A percentile compares a stretch with the other conserved stretches of the same genome.
These are phyloP conservation scores for Chrysoporthe puriensis DNA, from an alignment of 2,329 filamentous ascomycete species.

Conservation along the genomic window DNA sequence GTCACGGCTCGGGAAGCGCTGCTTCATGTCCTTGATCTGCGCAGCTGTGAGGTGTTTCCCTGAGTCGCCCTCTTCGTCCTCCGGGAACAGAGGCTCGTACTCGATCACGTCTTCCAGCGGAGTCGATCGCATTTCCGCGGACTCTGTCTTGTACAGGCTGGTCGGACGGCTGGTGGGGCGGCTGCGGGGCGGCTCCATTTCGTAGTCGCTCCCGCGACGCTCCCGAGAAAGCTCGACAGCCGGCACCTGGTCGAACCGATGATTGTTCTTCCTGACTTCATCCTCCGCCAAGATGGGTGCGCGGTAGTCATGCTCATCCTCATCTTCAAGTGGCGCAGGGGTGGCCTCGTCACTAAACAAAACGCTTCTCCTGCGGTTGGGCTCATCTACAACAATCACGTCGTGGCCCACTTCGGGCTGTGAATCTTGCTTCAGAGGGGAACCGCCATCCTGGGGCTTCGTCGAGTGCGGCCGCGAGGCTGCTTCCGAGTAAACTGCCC, in stretches of 20 bases:
- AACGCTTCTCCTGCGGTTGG: slow-evolving; percentile 49
- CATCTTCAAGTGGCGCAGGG: slow-evolving; percentile 52
- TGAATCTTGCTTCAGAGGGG: slow-evolving; percentile 37
- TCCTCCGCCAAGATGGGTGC: slow-evolving; percentile 88
- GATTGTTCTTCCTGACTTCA: slow-evolving; percentile 76
- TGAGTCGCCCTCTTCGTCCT: slow-evolving; percentile 64
- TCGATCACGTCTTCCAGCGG: slow-evolving; percentile 88
- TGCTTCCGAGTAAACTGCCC: slow-evolving; percentile 84
- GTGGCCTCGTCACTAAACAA: slow-evolving; percentile 46
- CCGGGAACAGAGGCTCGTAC: slow-evolving; percentile 92
- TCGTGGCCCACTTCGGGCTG: slow-evolving; percentile 49
- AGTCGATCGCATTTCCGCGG: slow-evolving; percentile 62
- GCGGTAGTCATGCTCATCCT: slow-evolving; percentile 65
- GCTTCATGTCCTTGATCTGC: slow-evolving; percentile 55
- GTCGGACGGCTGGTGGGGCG: slow-evolving; percentile 67
- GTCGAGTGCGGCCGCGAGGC: slow-evolving; percentile 60
- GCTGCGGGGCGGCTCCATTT: slow-evolving; percentile 58
- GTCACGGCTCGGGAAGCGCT: slow-evolving; percentile 88
- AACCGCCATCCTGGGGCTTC: slow-evolving; percentile 40
- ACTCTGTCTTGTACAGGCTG: slow-evolving; percentile 62
- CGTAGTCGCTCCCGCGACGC: slow-evolving; percentile 62
- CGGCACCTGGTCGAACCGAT: slow-evolving; percentile 71
- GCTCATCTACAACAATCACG: slow-evolving; percentile 79
- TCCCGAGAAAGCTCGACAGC: slow-evolving; percentile 78
- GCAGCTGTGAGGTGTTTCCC: slow-evolving; percentile 42